phyloP scores from a whole-genome alignment of 345 rosid species.

The Excoecaria agallocha region DNA sequence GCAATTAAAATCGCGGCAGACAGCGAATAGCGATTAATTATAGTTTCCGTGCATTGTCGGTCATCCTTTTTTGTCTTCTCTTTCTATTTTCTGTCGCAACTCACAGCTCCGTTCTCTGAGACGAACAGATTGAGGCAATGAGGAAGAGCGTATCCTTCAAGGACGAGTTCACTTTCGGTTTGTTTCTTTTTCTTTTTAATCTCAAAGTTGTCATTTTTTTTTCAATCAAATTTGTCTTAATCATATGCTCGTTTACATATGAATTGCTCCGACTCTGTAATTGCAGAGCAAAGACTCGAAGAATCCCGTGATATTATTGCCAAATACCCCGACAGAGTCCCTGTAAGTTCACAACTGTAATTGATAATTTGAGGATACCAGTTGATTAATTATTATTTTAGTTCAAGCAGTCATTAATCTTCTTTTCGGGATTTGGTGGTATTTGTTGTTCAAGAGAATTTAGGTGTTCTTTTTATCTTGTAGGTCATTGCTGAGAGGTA shows the following conservation, averaged over 20 bases:
- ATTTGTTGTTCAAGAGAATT: neutral
- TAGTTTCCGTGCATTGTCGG: neutral
- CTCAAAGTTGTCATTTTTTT: neutral
- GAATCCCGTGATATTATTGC: slow-evolving; percentile 57
- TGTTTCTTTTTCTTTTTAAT: slow-evolving; percentile 5
- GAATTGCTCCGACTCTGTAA: neutral
- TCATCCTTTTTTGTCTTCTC: neutral
- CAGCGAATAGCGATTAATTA: neutral
- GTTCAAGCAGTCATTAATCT: neutral
- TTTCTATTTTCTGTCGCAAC: neutral
- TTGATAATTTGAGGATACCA: neutral
- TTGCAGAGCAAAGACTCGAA: slow-evolving; percentile 53
- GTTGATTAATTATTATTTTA: too few species aligned
- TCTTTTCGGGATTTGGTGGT: neutral
- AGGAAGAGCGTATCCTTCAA: slow-evolving; percentile 45
- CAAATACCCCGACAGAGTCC: slow-evolving; percentile 57
- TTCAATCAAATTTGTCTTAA: neutral
- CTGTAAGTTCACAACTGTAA: slow-evolving; percentile 36
- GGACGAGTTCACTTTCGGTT: slow-evolving; percentile 59
- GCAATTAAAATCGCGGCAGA: neutral
- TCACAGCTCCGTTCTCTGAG: neutral
- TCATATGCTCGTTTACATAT: neutral
- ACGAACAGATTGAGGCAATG: slow-evolving; percentile 7
- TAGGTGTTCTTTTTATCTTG: neutral
- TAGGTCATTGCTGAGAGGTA: slow-evolving; percentile 80